phyloP scores from a whole-genome alignment of 495 filamentous ascomycete genomes.

The Haplographium delicatum region DNA sequence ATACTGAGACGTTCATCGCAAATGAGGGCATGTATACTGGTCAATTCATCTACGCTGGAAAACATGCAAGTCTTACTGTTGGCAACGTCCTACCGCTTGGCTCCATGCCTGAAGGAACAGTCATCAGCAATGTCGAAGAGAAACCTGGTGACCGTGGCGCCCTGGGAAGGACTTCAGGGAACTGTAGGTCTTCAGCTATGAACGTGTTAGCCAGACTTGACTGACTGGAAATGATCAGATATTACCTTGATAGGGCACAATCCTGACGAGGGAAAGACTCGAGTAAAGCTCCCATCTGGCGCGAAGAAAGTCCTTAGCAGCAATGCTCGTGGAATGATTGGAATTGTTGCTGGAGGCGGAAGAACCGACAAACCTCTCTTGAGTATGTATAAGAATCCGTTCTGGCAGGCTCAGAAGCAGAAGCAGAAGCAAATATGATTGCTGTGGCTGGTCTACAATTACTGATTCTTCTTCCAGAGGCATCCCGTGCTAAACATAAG shows the following conservation, averaged over 20 bases:
- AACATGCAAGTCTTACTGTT: conserved; percentile 91
- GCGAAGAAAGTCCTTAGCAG: conserved; percentile 98
- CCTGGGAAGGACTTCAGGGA: conserved; percentile 92
- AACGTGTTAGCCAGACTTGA: too few species aligned
- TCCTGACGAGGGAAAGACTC: conserved; percentile 97
- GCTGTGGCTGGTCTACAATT: too few species aligned
- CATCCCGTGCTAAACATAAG: conserved; percentile 98
- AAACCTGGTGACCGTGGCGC: conserved; percentile 95
- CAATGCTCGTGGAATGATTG: conserved; percentile 93
- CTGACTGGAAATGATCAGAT: too few species aligned
- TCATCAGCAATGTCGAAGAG: conserved; percentile 98
- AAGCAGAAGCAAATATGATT: too few species aligned
- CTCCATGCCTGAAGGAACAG: conserved; percentile 96
- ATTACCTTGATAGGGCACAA: conserved; percentile 98
- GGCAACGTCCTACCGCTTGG: conserved; percentile 94
- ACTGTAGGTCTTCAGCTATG: too few species aligned
- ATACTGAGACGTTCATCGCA: conserved; percentile 97
- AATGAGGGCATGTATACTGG: conserved; percentile 99
- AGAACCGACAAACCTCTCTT: conserved; percentile 98
- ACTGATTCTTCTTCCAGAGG: conserved; percentile 53
- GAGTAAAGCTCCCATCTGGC: conserved; percentile 96
- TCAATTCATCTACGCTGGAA: conserved; percentile 99
- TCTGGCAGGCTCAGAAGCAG: not conserved
- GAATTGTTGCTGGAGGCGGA: conserved; percentile 98
- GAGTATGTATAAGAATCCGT: conserved; percentile 56